Conservation (phyloP, 176 grass and related monocot species). For the Leersia perrieri region DNA sequence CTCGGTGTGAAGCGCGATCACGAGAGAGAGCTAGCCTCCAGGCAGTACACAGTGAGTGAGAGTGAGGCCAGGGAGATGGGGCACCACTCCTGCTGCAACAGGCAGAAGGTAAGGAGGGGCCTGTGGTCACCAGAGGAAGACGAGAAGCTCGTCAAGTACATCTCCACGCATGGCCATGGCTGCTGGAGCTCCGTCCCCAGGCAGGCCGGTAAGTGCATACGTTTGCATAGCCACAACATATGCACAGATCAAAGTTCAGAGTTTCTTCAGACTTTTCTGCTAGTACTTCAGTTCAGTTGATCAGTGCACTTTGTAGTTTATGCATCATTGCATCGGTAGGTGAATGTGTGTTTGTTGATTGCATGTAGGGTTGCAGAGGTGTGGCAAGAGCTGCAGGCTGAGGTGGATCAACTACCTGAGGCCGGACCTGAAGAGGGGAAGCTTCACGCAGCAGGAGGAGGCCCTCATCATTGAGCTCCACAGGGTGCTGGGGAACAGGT, state of each 20-base stretch:
- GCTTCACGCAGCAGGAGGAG: slow-evolving; percentile 96
- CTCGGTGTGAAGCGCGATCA: neutral
- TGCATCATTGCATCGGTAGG: neutral
- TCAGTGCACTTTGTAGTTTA: neutral
- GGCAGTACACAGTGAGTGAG: neutral
- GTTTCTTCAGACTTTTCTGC: neutral
- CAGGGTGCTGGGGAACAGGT: slow-evolving; percentile 95
- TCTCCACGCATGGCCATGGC: slow-evolving; percentile 87
- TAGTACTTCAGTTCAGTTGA: neutral
- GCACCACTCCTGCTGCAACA: slow-evolving; percentile 98
- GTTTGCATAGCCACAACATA: neutral
- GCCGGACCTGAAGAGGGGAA: slow-evolving; percentile 95
- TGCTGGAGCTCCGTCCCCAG: slow-evolving; percentile 98
- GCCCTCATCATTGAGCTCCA: slow-evolving; percentile 96
- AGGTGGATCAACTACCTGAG: slow-evolving; percentile 99
- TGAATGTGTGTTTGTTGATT: neutral
- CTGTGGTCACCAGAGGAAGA: slow-evolving; percentile 99
- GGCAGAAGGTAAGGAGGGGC: slow-evolving; percentile 96
- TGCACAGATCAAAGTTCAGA: neutral
- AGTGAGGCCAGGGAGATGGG: slow-evolving; percentile 57
- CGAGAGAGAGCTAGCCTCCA: neutral
- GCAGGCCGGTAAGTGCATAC: slow-evolving; percentile 45
- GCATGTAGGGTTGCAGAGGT: slow-evolving; percentile 76
- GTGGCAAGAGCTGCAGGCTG: slow-evolving; percentile 98
- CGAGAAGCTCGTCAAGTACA: slow-evolving; percentile 88